Evolutionary conservation across 2,329 filamentous ascomycete species (phyloP).

Genomic region (Neophaeococcomyces aloes): DNA sequence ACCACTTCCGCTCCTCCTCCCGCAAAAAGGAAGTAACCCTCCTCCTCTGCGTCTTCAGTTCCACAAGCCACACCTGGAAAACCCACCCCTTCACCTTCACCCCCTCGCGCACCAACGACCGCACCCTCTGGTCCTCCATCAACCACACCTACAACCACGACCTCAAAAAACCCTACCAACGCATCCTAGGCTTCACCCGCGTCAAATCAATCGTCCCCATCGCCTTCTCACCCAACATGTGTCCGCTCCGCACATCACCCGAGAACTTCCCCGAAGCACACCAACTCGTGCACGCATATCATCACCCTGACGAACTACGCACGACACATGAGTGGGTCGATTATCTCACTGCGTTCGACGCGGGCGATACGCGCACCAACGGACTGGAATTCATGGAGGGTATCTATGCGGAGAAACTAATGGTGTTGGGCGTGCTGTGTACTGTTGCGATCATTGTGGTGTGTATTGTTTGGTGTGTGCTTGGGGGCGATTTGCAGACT

Average conservation of each 20-base stretch:
- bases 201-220: conserved; percentile 15
- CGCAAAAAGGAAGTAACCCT: conserved; percentile 10
- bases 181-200: conserved; percentile 12
- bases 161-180: conserved; percentile 11
- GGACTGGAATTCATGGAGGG: conserved; percentile 19
- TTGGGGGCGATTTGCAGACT: conserved; percentile 16
- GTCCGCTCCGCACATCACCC: conserved; percentile 10
- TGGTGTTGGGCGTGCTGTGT: conserved; percentile 10
- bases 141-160: conserved; percentile 10
- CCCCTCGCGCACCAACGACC: conserved; percentile 13
- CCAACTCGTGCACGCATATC: conserved; percentile 14
- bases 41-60: conserved; percentile 14
- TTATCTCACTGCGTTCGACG: conserved; percentile 14
- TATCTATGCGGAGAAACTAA: conserved; percentile 17
- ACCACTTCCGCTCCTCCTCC: too few species aligned
- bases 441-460: conserved; percentile 17
- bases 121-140: conserved; percentile 17
- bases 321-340: conserved; percentile 17
- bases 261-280: conserved; percentile 12
- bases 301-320: conserved; percentile 13
- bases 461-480: conserved; percentile 15
- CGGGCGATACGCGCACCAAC: conserved; percentile 7
- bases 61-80: conserved; percentile 11
- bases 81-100: conserved; percentile 13
- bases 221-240: conserved; percentile 15